Percentiles rank a stretch among this genome's conserved stretches.
Conservation (phyloP, 2,329 filamentous ascomycete genomes). For the Botrytis tulipae region DNA sequence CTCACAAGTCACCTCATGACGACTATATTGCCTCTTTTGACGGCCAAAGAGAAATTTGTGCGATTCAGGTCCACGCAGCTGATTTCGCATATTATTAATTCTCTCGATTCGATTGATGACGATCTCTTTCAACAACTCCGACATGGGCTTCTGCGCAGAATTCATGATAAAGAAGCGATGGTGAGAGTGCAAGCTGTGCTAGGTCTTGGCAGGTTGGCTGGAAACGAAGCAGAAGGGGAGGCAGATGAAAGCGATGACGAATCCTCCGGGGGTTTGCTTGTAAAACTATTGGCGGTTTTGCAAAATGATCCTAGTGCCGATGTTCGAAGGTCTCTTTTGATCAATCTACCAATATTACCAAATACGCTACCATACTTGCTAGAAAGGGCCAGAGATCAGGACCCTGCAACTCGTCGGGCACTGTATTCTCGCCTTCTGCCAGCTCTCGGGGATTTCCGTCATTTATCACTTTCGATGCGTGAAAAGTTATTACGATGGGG, state of each 20-base stretch:
- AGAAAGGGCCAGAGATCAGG: slow-evolving; percentile 86
- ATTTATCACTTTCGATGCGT: slow-evolving; percentile 87
- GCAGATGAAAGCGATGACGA: slow-evolving; percentile 70
- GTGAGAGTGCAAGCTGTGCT: slow-evolving; percentile 90
- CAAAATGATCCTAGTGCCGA: slow-evolving; percentile 95
- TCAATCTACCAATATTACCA: slow-evolving; percentile 85
- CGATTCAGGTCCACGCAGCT: slow-evolving; percentile 88
- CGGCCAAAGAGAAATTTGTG: slow-evolving; percentile 88
- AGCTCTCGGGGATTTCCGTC: slow-evolving; percentile 87
- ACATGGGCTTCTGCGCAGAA: slow-evolving; percentile 75
- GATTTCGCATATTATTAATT: slow-evolving; percentile 88
- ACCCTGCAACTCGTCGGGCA: slow-evolving; percentile 77
- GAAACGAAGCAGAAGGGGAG: slow-evolving; percentile 70
- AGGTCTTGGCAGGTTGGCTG: slow-evolving; percentile 80
- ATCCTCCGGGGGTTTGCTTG: slow-evolving; percentile 66
- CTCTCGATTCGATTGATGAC: slow-evolving; percentile 86
- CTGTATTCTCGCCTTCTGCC: slow-evolving; percentile 87
- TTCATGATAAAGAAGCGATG: slow-evolving; percentile 90
- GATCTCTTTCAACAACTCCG: slow-evolving; percentile 82
- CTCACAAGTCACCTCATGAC: slow-evolving; percentile 74
- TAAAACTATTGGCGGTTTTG: slow-evolving; percentile 81
- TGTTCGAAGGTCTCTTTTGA: slow-evolving; percentile 80
- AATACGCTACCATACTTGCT: slow-evolving; percentile 82
- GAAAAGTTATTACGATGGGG: slow-evolving; percentile 97
- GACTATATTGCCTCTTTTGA: slow-evolving; percentile 71